Percentiles rank a stretch among this genome's conserved stretches.
phyloP scores from a whole-genome alignment of 23 red algal genomes.

The Gracilaria gracilis region DNA sequence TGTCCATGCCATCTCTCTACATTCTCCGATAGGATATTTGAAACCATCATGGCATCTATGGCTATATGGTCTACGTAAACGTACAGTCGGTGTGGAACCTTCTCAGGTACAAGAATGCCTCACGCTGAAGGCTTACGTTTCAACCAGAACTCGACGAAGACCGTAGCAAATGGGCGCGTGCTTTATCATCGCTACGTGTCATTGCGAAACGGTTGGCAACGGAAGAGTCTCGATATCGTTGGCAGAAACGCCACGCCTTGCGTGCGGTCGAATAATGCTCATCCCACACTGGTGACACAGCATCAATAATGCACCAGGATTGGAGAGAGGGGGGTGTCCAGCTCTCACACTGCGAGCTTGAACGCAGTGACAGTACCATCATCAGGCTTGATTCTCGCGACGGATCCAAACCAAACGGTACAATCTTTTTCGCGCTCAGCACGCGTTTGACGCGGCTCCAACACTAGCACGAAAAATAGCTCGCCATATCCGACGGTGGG shows the following conservation, averaged over 20 bases:
- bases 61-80: not conserved
- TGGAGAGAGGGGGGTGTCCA: not conserved
- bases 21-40: not conserved
- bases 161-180: not conserved
- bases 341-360: not conserved
- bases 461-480: not conserved
- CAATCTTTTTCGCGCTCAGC: not conserved
- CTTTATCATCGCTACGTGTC: not conserved
- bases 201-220: not conserved
- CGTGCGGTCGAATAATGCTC: not conserved
- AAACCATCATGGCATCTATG: not conserved
- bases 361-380: conserved; percentile 1
- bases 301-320: not conserved
- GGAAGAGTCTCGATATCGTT: not conserved
- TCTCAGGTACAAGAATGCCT: not conserved
- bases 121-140: not conserved
- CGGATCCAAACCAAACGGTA: not conserved
- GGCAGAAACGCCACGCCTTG: not conserved
- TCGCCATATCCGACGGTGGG: not conserved
- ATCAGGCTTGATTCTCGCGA: not conserved
- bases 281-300: not conserved
- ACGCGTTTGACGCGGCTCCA: not conserved
- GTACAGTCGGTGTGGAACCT: not conserved
- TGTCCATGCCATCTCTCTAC: not conserved
- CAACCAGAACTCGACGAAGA: not conserved